Percentiles rank a stretch among this genome's conserved stretches.
These are phyloP conservation scores for Kalmanozyma brasiliensis DNA, from an alignment of 1,284 basidiomycete species.

Conservation along the genomic window DNA sequence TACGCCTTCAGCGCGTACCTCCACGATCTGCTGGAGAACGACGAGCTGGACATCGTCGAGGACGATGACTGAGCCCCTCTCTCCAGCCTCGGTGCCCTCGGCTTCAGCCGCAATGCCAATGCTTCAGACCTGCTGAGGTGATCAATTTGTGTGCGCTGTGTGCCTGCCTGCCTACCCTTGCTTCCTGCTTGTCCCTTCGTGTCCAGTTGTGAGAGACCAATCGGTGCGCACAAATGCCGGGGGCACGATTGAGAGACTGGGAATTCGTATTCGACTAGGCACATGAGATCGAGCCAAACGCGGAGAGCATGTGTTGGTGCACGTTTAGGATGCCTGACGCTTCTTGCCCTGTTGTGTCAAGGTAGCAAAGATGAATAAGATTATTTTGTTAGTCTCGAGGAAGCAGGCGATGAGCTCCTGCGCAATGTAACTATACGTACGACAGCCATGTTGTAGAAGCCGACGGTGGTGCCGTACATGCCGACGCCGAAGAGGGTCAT, in stretches of 20 bases:
- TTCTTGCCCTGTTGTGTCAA: slow-evolving; percentile 39
- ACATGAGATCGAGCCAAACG: not conserved
- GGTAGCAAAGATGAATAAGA: not conserved
- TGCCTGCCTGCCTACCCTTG: too few relatives aligned
- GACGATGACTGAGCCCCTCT: slow-evolving; percentile 18
- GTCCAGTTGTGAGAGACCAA: too few relatives aligned
- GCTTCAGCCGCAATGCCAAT: too few relatives aligned
- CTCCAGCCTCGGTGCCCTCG: not conserved
- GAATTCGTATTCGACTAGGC: slow-evolving; percentile 8
- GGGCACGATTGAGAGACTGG: too few relatives aligned
- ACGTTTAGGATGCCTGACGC: slow-evolving; percentile 23
- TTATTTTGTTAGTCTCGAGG: too few relatives aligned
- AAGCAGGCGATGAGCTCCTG: too few relatives aligned
- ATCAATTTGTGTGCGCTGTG: too few relatives aligned
- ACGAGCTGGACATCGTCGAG: slow-evolving; percentile 61
- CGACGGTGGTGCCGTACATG: slow-evolving; percentile 57
- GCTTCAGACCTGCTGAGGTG: not conserved
- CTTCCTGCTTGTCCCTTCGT: too few relatives aligned
- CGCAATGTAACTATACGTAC: slow-evolving; percentile 45
- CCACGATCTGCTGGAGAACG: slow-evolving; percentile 61
- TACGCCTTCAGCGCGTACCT: slow-evolving; percentile 50
- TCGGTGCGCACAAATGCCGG: not conserved
- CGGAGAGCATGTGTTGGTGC: not conserved
- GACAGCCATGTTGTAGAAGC: slow-evolving; percentile 62
- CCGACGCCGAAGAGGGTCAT: slow-evolving; percentile 63